Evolutionary conservation across 345 rosid species (phyloP).

Genomic region (Citrus sp.): DNA sequence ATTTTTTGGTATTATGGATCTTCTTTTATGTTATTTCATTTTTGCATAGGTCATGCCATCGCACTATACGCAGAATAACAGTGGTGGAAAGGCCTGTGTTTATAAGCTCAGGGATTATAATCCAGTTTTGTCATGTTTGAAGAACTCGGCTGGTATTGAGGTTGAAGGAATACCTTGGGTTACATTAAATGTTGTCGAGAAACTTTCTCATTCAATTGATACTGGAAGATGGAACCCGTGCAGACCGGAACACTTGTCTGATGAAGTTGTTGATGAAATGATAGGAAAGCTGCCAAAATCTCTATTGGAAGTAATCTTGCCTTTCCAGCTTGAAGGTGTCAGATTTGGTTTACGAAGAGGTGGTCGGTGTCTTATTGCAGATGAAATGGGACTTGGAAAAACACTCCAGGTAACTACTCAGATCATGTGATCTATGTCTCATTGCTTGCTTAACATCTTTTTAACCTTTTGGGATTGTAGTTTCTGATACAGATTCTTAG

Average conservation of each 20-base stretch:
- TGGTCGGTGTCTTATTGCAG: slow-evolving; percentile 92
- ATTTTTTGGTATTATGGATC: background rate
- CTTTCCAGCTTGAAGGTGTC: slow-evolving; percentile 87
- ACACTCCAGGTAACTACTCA: slow-evolving; percentile 69
- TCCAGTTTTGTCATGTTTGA: slow-evolving; percentile 56
- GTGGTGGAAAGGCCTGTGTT: slow-evolving; percentile 77
- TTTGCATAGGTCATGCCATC: slow-evolving; percentile 54
- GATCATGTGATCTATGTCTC: background rate
- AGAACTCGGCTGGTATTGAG: slow-evolving; percentile 48
- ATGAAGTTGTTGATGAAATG: slow-evolving; percentile 60
- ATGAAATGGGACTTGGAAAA: slow-evolving; percentile 99
- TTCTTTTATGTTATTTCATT: slow-evolving; percentile 3
- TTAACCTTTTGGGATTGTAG: background rate
- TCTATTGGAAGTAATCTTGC: slow-evolving; percentile 58
- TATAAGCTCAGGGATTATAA: slow-evolving; percentile 68
- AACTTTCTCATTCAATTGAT: slow-evolving; percentile 49
- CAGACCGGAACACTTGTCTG: slow-evolving; percentile 70
- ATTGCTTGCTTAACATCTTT: background rate
- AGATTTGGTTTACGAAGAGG: slow-evolving; percentile 81
- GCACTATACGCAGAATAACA: slow-evolving; percentile 70
- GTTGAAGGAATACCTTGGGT: slow-evolving; percentile 76
- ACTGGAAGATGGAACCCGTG: slow-evolving; percentile 70
- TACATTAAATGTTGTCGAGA: slow-evolving; percentile 68
- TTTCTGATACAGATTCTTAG: background rate
- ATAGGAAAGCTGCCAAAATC: slow-evolving; percentile 57